phyloP scores from a whole-genome alignment of 495 filamentous ascomycete species.

The Amniculicola lignicola region DNA sequence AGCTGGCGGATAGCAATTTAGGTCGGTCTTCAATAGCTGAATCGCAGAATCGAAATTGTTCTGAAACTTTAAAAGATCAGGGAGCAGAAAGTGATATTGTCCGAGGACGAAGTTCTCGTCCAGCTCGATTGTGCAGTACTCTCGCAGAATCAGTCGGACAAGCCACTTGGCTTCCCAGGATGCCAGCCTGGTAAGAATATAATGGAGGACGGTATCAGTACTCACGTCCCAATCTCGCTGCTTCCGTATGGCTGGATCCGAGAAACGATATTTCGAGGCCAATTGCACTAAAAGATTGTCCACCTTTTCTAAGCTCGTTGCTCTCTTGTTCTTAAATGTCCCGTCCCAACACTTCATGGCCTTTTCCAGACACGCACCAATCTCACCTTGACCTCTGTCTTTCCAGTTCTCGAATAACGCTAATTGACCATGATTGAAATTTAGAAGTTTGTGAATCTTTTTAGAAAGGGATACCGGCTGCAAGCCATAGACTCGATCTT shows the following conservation, averaged over 20 bases:
- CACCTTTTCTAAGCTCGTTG: conserved; percentile 10
- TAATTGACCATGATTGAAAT: conserved; percentile 18
- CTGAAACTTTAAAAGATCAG: conserved; percentile 63
- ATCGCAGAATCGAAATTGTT: conserved; percentile 56
- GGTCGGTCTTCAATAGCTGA: conserved; percentile 44
- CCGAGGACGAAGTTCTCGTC: conserved; percentile 42
- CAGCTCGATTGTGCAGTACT: conserved; percentile 60
- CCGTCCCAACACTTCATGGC: conserved; percentile 21
- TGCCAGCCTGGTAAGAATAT: conserved; percentile 58
- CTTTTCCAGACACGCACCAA: conserved; percentile 9
- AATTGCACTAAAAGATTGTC: conserved; percentile 15
- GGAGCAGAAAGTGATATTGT: conserved; percentile 47
- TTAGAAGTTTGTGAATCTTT: conserved; percentile 15
- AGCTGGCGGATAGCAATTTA: conserved; percentile 44
- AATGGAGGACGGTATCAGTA: conserved; percentile 17
- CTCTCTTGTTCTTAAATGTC: conserved; percentile 14
- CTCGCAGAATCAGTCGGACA: conserved; percentile 75
- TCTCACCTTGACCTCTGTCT: conserved; percentile 8
- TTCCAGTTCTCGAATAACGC: conserved; percentile 11
- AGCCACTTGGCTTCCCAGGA: conserved; percentile 86
- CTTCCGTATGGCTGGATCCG: conserved; percentile 15
- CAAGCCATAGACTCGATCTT: conserved; percentile 22
- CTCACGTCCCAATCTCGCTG: conserved; percentile 2
- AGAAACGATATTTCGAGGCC: conserved; percentile 26
- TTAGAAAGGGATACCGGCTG: conserved; percentile 2